Evolutionary conservation across 345 rosid genomes (phyloP).

Genomic region (Pistacia atlantica): DNA sequence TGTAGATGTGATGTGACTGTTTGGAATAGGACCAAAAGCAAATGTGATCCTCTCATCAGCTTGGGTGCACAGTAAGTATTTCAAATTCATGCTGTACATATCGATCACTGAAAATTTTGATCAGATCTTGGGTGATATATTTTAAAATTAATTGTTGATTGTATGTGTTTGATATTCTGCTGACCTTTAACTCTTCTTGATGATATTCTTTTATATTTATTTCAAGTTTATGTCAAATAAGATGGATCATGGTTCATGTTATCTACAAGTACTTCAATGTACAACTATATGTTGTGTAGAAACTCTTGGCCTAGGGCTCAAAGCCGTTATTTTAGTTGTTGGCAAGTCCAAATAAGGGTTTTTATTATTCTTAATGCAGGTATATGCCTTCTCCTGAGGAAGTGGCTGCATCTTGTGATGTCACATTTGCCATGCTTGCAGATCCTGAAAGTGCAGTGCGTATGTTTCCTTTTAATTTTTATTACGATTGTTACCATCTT

Average conservation of each 20-base stretch:
- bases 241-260: not conserved
- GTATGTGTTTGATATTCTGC: not conserved
- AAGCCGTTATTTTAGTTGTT: not conserved
- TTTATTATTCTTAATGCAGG: constrained; percentile 36
- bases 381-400: constrained; percentile 82
- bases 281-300: not conserved
- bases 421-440: constrained; percentile 92
- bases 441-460: constrained; percentile 99
- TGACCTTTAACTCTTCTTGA: not conserved
- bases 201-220: not conserved
- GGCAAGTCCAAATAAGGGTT: not conserved
- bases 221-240: not conserved
- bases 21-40: constrained; percentile 93
- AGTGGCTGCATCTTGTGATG: constrained; percentile 85
- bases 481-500: not conserved
- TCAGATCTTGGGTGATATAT: not conserved
- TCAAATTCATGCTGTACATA: not conserved
- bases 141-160: not conserved
- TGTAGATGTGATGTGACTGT: constrained; percentile 83
- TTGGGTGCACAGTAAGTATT: constrained; percentile 83
- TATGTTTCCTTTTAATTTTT: constrained; percentile 44
- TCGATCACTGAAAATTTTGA: not conserved
- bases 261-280: too few species aligned
- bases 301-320: not conserved
- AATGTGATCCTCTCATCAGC: constrained; percentile 83